Evolutionary conservation across 2,329 filamentous ascomycete species (phyloP), one percentile per base, ranked within the genome.

Genomic region (Cytospora piceae): DNA sequence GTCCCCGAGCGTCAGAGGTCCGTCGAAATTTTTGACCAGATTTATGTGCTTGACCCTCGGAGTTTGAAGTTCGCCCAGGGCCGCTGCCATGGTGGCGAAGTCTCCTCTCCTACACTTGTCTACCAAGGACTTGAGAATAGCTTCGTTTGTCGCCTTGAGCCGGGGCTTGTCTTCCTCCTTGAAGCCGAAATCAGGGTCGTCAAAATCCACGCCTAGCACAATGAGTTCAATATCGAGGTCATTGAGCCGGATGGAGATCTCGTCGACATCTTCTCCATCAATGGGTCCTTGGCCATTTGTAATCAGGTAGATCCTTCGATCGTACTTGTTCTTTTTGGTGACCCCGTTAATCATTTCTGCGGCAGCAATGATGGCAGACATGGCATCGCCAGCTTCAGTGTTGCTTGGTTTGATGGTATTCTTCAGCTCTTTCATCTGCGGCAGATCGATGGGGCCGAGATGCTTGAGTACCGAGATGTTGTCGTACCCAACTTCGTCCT

Each of bases 191-290:
- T 96, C 93, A 1, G 87, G 75, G 75, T 97, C 93, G 74, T 99
- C 93, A 76, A 99, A 98, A 75, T 99, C 95, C 22, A 96, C 87
- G 17, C 95, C 95, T 62, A 98, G 79, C 14, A 98, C 80, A 1
- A 90, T 84, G 53, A 99, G 81, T 69, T 95, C 87, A 67, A 98
- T 95, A 4, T 85, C 85, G 46, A 90, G 86, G 11, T 90, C 84
- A 68, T 92, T 92, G 55, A 97, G 86, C 74, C 93, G 93, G 53
- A 80, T 80, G 0, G 86, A 82, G 69, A 98, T 93, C 1, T 89
- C 83, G 1, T 85, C 83, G 17, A 94, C 76, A 59, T 88, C 90
- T 61, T 93, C 90, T 2, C 82, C 84, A 69, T 94, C 91, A 75
- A 97, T 90, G 2, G 80, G 75, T 0, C 90, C 90, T 64, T 85